A percentile compares a stretch with the other conserved stretches of the same genome.
Evolutionary conservation across 345 rosid species (phyloP).

Genomic region (Camelina sativa): DNA sequence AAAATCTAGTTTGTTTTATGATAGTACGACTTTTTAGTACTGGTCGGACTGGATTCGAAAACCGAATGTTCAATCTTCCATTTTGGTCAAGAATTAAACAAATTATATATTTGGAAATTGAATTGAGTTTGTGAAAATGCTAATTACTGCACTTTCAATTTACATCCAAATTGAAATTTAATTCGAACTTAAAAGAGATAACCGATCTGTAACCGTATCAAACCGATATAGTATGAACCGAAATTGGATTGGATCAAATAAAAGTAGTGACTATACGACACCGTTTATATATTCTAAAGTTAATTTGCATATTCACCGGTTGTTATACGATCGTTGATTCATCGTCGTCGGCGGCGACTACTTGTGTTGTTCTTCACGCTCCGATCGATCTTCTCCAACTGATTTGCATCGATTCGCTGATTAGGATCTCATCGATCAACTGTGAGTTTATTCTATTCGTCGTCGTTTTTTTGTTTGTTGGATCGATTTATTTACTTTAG

Average conservation of each 20-base stretch:
- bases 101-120: neutral
- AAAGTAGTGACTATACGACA: neutral
- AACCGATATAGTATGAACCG: neutral
- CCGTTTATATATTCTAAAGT: neutral
- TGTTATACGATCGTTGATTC: neutral
- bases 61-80: neutral
- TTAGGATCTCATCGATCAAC: conserved; percentile 1
- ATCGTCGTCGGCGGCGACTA: neutral
- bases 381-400: neutral
- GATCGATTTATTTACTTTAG: neutral
- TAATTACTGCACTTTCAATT: too few relatives aligned
- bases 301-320: neutral
- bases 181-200: neutral
- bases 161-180: too few relatives aligned
- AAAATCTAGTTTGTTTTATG: neutral
- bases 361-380: neutral
- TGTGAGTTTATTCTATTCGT: conserved; percentile 9
- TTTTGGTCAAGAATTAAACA: neutral
- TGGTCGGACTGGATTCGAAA: neutral
- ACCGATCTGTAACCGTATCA: neutral
- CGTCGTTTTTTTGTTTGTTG: neutral
- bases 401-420: neutral
- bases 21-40: neutral
- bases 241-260: neutral
- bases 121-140: neutral